phyloP scores from a whole-genome alignment of 2,329 filamentous ascomycete species.

The Parascedosporium putredinis region DNA sequence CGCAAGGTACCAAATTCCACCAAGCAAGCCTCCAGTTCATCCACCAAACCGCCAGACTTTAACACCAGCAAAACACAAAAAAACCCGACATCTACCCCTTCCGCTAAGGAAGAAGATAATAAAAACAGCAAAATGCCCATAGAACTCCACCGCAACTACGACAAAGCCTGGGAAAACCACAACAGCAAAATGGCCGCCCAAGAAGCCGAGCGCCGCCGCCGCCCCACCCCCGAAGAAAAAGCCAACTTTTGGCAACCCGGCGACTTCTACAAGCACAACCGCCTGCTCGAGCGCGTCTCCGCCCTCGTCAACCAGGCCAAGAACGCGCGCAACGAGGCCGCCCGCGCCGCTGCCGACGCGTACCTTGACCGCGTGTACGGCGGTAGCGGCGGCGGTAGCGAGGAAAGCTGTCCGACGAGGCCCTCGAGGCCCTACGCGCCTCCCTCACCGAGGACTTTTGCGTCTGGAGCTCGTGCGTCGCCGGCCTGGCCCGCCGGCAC shows the following conservation, averaged over 20 bases:
- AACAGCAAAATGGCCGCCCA: not conserved
- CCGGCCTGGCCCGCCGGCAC: not conserved
- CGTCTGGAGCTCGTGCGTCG: not conserved
- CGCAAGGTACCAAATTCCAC: too few relatives aligned
- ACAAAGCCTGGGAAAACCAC: not conserved
- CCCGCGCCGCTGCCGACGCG: too few relatives aligned
- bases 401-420: too few relatives aligned
- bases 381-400: too few relatives aligned
- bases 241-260: not conserved
- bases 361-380: too few relatives aligned
- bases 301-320: not conserved
- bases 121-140: not conserved
- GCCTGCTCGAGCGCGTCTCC: not conserved
- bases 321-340: not conserved
- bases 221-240: not conserved
- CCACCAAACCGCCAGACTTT: too few relatives aligned
- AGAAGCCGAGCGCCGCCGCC: not conserved
- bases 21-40: too few relatives aligned
- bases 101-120: too few relatives aligned
- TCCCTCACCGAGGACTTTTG: not conserved
- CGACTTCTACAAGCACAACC: not conserved
- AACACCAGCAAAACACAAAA: not conserved
- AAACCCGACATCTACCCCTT: not conserved
- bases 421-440: not conserved
- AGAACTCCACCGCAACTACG: not conserved